Base-by-base conservation (phyloP, 2,329 filamentous ascomycete species). In the Penicillium nordicum region DNA sequence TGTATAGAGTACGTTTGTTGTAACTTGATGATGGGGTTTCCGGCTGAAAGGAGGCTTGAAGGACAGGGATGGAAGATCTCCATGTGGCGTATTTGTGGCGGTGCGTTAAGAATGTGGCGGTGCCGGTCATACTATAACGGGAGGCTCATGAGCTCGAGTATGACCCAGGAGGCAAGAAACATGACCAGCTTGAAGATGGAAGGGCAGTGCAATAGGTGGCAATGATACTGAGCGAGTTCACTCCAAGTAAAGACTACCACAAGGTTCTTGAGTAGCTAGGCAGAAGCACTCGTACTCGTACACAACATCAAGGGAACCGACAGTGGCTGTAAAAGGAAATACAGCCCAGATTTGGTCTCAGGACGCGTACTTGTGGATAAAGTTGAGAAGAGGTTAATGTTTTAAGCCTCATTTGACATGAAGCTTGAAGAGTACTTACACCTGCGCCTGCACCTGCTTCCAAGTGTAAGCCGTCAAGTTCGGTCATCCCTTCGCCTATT, bases 21-120 rank as follows among this genome's bases (percentile, higher is more conserved):
- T 34, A 34, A 23, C 21, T 34, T 34, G 12, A 45, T 21, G 9
- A 14, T 34, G 3, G 23, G 14, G 14, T n/a, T n/a, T n/a, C 41
- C 9, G 16, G 25, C 25, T 29, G 25, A 29, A 43, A 43, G 41
- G 23, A 45, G 23, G 41, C 41, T 16, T 43, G 12, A 12, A 21
- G 27, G n/a, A 45, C 42, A 43, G 7, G 47, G 23, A 7, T 16
- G 11, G 18, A 7, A 21, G 52, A 50, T 55, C 45, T 25, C 30
- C 29, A 16, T 42, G 52, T 55, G 52, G 52, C 38, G 52, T n/a
- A 25, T 9, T 6, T 42, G 51, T 49, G 51, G 51, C 51, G 53
- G 46, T 55, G 47, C 32, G 9, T 9, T 12, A 5, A n/a, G 12
- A 12, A 38, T 50, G 53, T 55, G 53, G 43, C 49, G 30, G n/a